Conservation (phyloP, 257 asterid genomes). For the Fraxinus americana region DNA sequence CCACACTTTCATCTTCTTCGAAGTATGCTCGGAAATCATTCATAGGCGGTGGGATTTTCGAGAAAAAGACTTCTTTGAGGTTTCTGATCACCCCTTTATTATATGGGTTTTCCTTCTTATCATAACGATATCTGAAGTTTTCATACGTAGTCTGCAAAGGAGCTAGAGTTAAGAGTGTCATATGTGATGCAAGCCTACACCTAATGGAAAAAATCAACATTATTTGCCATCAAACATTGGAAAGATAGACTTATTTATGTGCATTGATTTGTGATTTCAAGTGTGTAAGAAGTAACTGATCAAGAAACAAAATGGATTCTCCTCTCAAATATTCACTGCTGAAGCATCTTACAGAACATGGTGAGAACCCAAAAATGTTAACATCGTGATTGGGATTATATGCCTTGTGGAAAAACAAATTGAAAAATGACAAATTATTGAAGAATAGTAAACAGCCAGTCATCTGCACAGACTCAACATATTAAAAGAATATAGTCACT, state of each 20-base stretch:
- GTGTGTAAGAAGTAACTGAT: not conserved
- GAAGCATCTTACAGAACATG: no score
- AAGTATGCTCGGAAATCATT: constrained; percentile 61
- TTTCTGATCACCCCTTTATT: constrained; percentile 71
- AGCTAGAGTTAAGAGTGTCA: not conserved
- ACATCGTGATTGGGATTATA: no score
- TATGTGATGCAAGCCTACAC: not conserved
- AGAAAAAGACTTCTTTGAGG: constrained; percentile 69
- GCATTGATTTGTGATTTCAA: not conserved
- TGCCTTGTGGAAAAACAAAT: no score
- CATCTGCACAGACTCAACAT: no score
- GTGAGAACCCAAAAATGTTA: no score
- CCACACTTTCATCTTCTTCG: constrained; percentile 54
- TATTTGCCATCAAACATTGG: not conserved
- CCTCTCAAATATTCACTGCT: not conserved
- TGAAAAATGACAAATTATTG: no score
- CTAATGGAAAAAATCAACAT: not conserved
- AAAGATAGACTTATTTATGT: not conserved
- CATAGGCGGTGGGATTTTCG: constrained; percentile 69
- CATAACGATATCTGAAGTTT: constrained; percentile 83
- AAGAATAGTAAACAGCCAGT: no score
- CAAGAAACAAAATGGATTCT: not conserved
- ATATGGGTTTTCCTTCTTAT: constrained; percentile 84
- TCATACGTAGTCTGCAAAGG: constrained; percentile 86
- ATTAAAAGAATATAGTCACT: no score